Conservation (phyloP, 1,284 basidiomycete species). For the Rhodotorula sp. region DNA sequence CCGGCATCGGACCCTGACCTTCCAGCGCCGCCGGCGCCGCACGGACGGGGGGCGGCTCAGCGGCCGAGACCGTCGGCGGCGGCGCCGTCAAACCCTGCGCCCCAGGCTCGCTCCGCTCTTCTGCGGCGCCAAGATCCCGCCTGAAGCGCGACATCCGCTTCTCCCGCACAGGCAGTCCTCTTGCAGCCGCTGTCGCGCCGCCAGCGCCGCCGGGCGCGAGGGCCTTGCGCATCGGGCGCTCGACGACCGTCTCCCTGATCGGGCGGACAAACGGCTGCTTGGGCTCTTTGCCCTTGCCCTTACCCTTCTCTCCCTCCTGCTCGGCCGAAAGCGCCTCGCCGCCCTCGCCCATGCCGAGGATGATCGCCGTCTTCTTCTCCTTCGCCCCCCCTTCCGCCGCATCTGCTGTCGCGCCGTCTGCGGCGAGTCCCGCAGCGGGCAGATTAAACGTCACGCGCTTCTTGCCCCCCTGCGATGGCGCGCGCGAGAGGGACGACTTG, state of each 20-base stretch:
- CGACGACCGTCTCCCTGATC: conserved; percentile 36
- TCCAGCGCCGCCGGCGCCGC: neutral
- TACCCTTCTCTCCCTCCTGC: neutral
- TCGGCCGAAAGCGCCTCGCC: neutral
- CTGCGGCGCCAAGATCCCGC: neutral
- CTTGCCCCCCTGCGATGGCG: conserved; percentile 16
- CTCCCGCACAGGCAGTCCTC: neutral
- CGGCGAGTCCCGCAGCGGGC: conserved; percentile 1
- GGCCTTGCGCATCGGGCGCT: conserved; percentile 24
- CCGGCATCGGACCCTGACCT: neutral
- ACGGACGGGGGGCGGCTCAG: neutral
- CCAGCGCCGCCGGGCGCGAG: conserved; percentile 6
- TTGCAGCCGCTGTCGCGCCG: neutral
- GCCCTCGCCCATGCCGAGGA: conserved; percentile 22
- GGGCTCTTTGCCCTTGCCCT: neutral
- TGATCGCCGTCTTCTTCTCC: conserved; percentile 27
- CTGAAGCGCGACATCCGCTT: conserved; percentile 16
- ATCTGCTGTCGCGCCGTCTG: neutral
- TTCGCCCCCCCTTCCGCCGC: neutral
- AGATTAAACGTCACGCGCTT: conserved; percentile 34
- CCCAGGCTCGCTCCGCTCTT: conserved; percentile 14
- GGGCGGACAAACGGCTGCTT: conserved; percentile 16
- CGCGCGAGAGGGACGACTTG: conserved; percentile 34
- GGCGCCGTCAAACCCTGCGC: neutral
- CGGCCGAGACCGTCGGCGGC: neutral